Percentiles rank a stretch among this genome's conserved stretches.
phyloP scores from a whole-genome alignment of 2,329 filamentous ascomycete genomes.

The Botrytis galanthina region DNA sequence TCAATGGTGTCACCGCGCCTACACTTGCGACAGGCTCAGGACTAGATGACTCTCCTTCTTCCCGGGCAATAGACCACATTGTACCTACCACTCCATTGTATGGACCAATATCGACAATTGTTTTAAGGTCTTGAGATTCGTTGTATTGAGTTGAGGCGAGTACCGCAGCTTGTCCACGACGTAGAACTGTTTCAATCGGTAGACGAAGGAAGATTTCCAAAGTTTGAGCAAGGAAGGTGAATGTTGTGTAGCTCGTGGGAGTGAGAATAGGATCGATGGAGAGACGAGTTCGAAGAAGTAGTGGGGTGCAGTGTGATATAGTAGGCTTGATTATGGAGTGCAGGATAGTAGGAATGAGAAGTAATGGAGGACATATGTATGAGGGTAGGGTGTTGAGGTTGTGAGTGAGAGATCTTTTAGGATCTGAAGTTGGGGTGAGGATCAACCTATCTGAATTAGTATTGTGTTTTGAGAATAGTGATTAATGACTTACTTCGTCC shows the following conservation, averaged over 20 bases:
- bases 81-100: conserved; percentile 89
- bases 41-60: conserved; percentile 68
- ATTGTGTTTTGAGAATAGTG: not conserved
- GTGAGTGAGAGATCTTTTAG: conserved; percentile 70
- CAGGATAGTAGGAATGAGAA: conserved; percentile 81
- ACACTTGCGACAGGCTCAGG: conserved; percentile 9
- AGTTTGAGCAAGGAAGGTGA: conserved; percentile 77
- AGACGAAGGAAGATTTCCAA: conserved; percentile 82
- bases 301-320: conserved; percentile 76
- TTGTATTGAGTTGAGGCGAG: conserved; percentile 42
- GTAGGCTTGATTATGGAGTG: conserved; percentile 82
- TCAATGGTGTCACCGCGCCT: conserved; percentile 17
- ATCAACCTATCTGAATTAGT: conserved; percentile 63
- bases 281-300: conserved; percentile 82
- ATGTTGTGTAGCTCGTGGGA: conserved; percentile 76
- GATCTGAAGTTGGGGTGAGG: conserved; percentile 73
- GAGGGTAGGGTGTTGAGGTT: conserved; percentile 77
- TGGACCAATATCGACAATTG: conserved; percentile 74
- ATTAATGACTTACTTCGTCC: conserved; percentile 57
- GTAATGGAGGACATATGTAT: conserved; percentile 65
- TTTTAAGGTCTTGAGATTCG: conserved; percentile 43
- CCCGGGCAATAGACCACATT: conserved; percentile 80
- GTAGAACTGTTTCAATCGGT: conserved; percentile 86
- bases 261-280: conserved; percentile 78
- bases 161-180: conserved; percentile 79